Evolutionary conservation across 2,329 filamentous ascomycete genomes (phyloP), one percentile per base, ranked within the genome.

Genomic region (Hypoxylon sp.): DNA sequence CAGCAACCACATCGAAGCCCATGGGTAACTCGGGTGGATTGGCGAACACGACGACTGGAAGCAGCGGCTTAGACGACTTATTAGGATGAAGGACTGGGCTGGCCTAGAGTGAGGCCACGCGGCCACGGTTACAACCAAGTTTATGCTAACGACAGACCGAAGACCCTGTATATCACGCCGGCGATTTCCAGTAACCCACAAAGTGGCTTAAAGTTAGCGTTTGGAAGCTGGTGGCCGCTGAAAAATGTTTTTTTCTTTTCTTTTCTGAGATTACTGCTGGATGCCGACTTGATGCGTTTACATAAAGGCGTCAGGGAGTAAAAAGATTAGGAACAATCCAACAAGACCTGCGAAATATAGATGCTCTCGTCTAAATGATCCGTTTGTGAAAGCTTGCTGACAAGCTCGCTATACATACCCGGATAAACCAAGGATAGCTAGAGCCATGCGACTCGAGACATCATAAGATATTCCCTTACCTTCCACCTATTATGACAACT

Each of bases 281-380:
- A 69, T 76, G 72, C 74, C 73, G 76, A 77, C 70, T 78, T 76
- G 74, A 77, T 77, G 75, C 73, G 73, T 74, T 75, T 54, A 57
- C 80, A 80, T 79, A 81, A 80, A 76, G 80, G 82, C 80, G 82
- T 81, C 76, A 66, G 69, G 81, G 81, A 79, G 80, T 75, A 80
- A 71, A 80, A 80, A 80, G 79, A 74, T 73, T 79, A 62, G 52
- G 79, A 70, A 70, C 62, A 65, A 61, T 65, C 57, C 39, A 61
- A 67, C 24, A 52, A 55, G 32, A 37, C 27, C 10, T 5, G 39
- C 11, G 46, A 24, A 35, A 31, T 24, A 3, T 11, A 31, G 21
- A 44, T 55, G 24, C 11, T 55, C 8, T 35, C 29, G 31, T 31
- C 29, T 24, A 10, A 44, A 5, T 3, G 48, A 17, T 53, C n/a